These are phyloP conservation scores for Penicillium sclerotigenum DNA, from an alignment of 2,329 filamentous ascomycete genomes.

Conservation along the genomic window DNA sequence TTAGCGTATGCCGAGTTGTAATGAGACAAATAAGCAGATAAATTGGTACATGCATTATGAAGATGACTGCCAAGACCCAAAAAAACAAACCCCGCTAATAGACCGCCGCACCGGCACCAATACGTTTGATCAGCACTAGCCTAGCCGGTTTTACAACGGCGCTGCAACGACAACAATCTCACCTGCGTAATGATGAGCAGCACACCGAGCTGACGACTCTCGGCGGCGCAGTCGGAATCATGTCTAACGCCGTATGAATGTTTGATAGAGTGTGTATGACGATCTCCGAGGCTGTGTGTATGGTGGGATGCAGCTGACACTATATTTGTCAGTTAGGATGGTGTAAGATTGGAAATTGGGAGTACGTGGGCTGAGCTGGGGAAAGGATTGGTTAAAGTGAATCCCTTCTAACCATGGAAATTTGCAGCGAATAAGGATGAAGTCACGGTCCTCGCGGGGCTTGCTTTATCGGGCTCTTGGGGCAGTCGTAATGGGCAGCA, in stretches of 20 bases:
- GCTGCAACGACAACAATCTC: constrained; percentile 16
- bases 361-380: constrained; percentile 16
- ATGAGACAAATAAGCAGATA: background rate
- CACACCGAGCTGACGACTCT: constrained; percentile 28
- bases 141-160: constrained; percentile 18
- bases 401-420: constrained; percentile 8
- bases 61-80: background rate
- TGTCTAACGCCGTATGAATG: constrained; percentile 29
- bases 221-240: constrained; percentile 27
- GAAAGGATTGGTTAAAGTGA: constrained; percentile 27
- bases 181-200: constrained; percentile 28
- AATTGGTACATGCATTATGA: background rate
- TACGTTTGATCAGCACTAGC: constrained; percentile 11
- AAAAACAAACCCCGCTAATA: background rate
- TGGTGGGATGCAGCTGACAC: constrained; percentile 15
- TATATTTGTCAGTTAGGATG: constrained; percentile 24
- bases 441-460: constrained; percentile 29
- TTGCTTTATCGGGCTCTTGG: background rate
- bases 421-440: constrained; percentile 23
- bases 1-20: background rate
- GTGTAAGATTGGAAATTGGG: constrained; percentile 11
- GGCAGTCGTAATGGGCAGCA: background rate
- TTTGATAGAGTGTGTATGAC: constrained; percentile 26
- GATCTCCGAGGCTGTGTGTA: constrained; percentile 19
- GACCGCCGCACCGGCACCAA: constrained; percentile 11